Percentiles rank a stretch among this genome's conserved stretches.
Conservation (phyloP, 1,284 basidiomycete species). For the Leccinum variabile region DNA sequence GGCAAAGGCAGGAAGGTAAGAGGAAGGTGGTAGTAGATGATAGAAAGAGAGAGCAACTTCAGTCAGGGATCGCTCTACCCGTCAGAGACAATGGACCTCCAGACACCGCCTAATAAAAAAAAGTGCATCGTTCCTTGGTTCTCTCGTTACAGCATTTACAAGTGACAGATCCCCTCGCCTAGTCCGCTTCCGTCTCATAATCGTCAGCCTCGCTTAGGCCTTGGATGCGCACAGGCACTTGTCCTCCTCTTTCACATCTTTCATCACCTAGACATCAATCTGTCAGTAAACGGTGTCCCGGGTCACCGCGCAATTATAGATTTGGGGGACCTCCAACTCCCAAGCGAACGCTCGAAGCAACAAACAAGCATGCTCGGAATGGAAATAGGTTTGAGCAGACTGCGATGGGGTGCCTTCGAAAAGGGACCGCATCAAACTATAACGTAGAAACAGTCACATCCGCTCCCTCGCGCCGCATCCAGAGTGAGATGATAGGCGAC, state of each 20-base stretch:
- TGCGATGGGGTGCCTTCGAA: constrained; percentile 38
- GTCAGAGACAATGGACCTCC: constrained; percentile 23
- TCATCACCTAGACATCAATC: constrained; percentile 27
- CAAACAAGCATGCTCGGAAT: constrained; percentile 10
- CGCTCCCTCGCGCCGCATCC: constrained; percentile 7
- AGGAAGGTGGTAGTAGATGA: constrained; percentile 11
- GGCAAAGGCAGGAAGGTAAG: constrained; percentile 5
- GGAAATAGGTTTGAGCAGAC: constrained; percentile 24
- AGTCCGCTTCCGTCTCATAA: not conserved
- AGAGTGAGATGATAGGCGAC: constrained; percentile 11
- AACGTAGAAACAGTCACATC: constrained; percentile 25
- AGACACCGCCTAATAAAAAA: constrained; percentile 31
- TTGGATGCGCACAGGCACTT: constrained; percentile 55
- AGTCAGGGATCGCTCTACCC: constrained; percentile 15
- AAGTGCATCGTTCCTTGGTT: constrained; percentile 18
- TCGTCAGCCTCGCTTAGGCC: constrained; percentile 18
- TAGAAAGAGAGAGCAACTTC: constrained; percentile 12
- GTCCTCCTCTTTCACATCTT: constrained; percentile 62
- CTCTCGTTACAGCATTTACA: constrained; percentile 18
- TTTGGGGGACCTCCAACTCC: constrained; percentile 22
- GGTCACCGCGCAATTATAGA: constrained; percentile 26
- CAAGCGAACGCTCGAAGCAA: constrained; percentile 31
- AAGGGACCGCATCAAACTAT: constrained; percentile 38
- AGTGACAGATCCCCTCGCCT: constrained; percentile 12
- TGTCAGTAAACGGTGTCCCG: constrained; percentile 50